Percentiles rank a stretch among this genome's conserved stretches.
phyloP scores from a whole-genome alignment of 805 yeast species.

The Yarrowia alimentaria region DNA sequence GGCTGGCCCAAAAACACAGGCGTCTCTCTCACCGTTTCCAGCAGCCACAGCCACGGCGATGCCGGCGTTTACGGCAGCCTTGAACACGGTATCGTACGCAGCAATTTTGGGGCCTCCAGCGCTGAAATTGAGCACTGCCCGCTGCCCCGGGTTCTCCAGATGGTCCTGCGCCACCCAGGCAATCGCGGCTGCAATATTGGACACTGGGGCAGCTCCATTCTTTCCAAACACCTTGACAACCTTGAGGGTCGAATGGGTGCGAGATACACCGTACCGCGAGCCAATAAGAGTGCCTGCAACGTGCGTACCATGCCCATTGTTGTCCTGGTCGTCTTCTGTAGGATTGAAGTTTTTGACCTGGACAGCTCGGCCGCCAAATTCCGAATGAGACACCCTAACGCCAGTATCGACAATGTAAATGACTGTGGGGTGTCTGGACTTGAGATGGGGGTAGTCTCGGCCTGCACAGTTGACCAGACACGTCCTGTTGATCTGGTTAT shows the following conservation, averaged over 20 bases:
- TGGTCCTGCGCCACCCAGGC: constrained; percentile 48
- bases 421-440: constrained; percentile 35
- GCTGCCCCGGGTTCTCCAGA: constrained; percentile 32
- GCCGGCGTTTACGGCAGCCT: constrained; percentile 4
- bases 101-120: constrained; percentile 15
- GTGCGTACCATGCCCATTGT: constrained; percentile 61
- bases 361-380: constrained; percentile 55
- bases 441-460: constrained; percentile 61
- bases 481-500: constrained; percentile 44
- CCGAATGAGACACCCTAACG: constrained; percentile 47
- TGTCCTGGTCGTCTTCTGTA: constrained; percentile 47
- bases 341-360: constrained; percentile 56
- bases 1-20: constrained; percentile 20
- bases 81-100: constrained; percentile 40
- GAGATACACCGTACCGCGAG: constrained; percentile 53
- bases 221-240: constrained; percentile 57
- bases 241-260: constrained; percentile 49
- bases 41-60: constrained; percentile 39
- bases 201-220: constrained; percentile 54
- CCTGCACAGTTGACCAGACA: constrained; percentile 45
- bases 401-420: constrained; percentile 62
- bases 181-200: constrained; percentile 57
- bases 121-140: constrained; percentile 12
- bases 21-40: constrained; percentile 14
- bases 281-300: constrained; percentile 62